Evolutionary conservation across 2,329 filamentous ascomycete species (phyloP).

Genomic region (Diaporthe sp.): DNA sequence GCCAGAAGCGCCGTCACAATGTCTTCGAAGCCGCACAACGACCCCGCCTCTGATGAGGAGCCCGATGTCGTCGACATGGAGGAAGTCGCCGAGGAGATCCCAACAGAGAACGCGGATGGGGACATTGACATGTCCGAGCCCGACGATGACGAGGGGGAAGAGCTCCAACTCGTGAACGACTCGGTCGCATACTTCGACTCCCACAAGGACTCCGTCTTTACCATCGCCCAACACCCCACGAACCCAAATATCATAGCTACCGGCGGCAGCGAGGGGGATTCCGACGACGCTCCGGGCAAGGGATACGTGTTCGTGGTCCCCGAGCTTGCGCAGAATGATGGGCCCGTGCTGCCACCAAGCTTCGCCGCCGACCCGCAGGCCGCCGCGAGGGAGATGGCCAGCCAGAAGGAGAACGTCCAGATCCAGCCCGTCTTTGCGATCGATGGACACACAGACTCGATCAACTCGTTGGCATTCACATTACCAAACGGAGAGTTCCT

Average conservation of each 20-base stretch:
- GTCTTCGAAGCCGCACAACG: conserved; percentile 52
- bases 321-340: conserved; percentile 59
- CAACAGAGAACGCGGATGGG: conserved; percentile 68
- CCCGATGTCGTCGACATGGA: conserved; percentile 82
- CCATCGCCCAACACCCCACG: conserved; percentile 91
- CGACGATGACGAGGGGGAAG: conserved; percentile 66
- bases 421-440: conserved; percentile 79
- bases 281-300: conserved; percentile 76
- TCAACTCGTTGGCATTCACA: conserved; percentile 90
- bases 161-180: conserved; percentile 90
- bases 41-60: conserved; percentile 67
- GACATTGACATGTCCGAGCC: conserved; percentile 50
- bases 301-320: conserved; percentile 74
- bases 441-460: conserved; percentile 92
- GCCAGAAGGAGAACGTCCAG: conserved; percentile 61
- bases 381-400: conserved; percentile 37
- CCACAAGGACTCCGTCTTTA: conserved; percentile 93
- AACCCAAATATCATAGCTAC: conserved; percentile 85
- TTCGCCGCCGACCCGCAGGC: conserved; percentile 77
- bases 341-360: conserved; percentile 81
- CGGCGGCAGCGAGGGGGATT: conserved; percentile 78
- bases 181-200: conserved; percentile 91
- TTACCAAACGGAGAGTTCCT: conserved; percentile 86
- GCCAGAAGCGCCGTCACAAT: conserved; percentile 34
- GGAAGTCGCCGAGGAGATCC: conserved; percentile 83